Base-by-base conservation (phyloP, 768 basidiomycete species). In the Lactifluus pinguis region DNA sequence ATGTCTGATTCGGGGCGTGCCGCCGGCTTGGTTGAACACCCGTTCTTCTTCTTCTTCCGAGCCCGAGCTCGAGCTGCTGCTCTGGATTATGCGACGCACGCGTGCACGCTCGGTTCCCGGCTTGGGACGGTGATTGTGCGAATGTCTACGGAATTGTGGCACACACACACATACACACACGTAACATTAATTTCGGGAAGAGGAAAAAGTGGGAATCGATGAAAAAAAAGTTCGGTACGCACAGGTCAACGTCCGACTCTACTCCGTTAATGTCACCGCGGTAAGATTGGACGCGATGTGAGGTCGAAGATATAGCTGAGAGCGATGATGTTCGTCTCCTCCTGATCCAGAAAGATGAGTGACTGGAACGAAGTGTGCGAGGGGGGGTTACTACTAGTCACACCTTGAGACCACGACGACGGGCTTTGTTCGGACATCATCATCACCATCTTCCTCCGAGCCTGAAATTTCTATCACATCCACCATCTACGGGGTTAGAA, bases 21-120 rank as follows among this genome's bases (percentile, higher is more conserved):
- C 29, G 25, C 25, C 2, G 32, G n/a, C 14, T 39, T 17, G 6
- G 25, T 39, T 11, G 49, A n/a, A 25, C 2, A 34, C 36, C 13
- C n/a, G 10, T 10, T 42, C 51, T 21, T 62, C 61, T 25, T 2
- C 25, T 25, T 25, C 25, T n/a, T n/a, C n/a, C n/a, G n/a, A n/a
- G n/a, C n/a, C n/a, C 3, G 55, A 53, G 29, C 45, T 45, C 15
- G 60, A 61, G 45, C 61, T 57, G 17, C 61, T 62, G 17, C 61
- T 62, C 30, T 62, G 57, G 17, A 62, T 41, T 21, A 62, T 47
- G 15, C 61, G 61, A 14, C 42, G 61, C 9, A 30, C 17, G 21
- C 56, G 61, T 2, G 55, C 61, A 8, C 61, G 19, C 29, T 49
- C 61, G 29, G 36, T 52, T 49, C 38, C 52, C 9, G 51, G 56